Evolutionary conservation across 352 stramenopile species (phyloP), one percentile per base, ranked within the genome.

Genomic region (Pythium grandisporangium): DNA sequence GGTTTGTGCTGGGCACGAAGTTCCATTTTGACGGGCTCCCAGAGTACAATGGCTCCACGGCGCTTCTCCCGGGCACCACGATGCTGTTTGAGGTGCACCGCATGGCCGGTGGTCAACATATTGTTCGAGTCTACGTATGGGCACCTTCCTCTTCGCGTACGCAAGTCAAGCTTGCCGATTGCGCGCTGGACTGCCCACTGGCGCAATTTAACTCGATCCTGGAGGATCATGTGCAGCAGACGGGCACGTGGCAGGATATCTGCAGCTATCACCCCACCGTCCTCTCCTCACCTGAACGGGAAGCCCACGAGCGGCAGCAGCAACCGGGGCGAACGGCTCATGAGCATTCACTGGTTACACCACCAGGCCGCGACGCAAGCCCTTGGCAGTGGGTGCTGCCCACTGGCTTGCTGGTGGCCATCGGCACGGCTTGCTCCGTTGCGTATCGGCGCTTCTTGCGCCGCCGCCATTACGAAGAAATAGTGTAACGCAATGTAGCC

Each of bases 1-100:
- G 77, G 5, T 81, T 81, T 41, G 77, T 91, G 67, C 61, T 91
- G 44, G 77, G 77, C 34, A 78, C 81, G 68, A 76, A 79, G 25
- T 87, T 82, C 45, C 63, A 90, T 43, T 90, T 90, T 37, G 63
- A 76, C 4, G 63, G 61, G 2, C 48, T 80, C 10, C 58, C 68
- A 13, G 47, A 66, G 20, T 85, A 67, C 58, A 82, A 89, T 50
- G 74, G 70, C 26, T 81, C 73, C 0, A 84, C 76, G 21, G 53
- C 75, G 25, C 39, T 90, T 17, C 61, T 84, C 32, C 73, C 76
- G 3, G 76, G 63, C 1, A 84, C 76, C 33, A 85, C 76, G 47
- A 48, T 90, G 12, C 77, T 84, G 50, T 85, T 90, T 25, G 76
- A 90, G 48, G 57, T 90, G 6, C 67, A 84, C 42, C 65, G 67